These are phyloP conservation scores for Backusella psychrophila DNA, from an alignment of 192 early-diverging fungal genomes.

Conservation along the genomic window DNA sequence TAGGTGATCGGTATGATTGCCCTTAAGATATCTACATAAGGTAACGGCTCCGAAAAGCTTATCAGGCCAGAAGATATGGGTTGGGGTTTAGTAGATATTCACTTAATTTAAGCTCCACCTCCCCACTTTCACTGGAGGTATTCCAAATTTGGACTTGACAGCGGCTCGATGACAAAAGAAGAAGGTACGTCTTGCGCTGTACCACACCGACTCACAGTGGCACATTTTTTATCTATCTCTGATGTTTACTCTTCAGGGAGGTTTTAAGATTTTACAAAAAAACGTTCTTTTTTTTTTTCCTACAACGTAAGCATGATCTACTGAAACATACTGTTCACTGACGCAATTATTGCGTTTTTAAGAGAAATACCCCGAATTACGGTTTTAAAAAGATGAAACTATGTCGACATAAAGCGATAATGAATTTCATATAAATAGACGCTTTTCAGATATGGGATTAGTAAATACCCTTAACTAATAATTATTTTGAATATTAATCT, in stretches of 20 bases:
- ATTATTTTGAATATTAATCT: neutral
- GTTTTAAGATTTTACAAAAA: too few relatives aligned
- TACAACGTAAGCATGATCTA: neutral
- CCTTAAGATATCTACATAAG: neutral
- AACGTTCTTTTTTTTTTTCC: neutral
- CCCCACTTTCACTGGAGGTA: neutral
- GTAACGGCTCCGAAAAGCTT: neutral
- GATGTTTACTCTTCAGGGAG: neutral
- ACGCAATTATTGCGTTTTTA: neutral
- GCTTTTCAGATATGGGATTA: neutral
- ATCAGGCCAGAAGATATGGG: neutral
- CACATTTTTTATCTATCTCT: neutral
- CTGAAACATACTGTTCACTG: neutral
- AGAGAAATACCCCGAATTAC: neutral
- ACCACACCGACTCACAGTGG: neutral
- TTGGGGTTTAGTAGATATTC: neutral
- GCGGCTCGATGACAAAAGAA: neutral
- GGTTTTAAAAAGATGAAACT: neutral
- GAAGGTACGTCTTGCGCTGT: neutral
- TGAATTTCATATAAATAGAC: neutral
- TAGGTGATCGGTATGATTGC: neutral
- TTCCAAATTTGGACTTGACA: constrained; percentile 7
- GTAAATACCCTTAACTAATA: neutral
- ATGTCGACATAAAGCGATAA: neutral
- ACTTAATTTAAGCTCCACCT: neutral